These are phyloP conservation scores for Lagerstroemia speciosa DNA, from an alignment of 345 rosid species.

Conservation along the genomic window DNA sequence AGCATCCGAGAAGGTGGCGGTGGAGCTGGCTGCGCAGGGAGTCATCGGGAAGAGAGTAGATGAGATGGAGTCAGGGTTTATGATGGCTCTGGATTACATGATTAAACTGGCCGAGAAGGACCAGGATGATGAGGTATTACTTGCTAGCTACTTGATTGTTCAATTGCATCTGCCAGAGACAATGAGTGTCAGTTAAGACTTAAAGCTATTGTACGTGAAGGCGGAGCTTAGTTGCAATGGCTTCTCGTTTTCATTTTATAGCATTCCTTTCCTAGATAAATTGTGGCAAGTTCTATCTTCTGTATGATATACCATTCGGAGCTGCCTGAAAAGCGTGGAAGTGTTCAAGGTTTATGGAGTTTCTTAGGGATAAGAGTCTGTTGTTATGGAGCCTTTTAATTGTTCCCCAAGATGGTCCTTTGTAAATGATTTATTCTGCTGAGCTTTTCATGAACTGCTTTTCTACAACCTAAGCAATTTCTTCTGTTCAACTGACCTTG, in stretches of 20 bases:
- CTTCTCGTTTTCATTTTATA: neutral
- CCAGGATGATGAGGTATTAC: constrained; percentile 67
- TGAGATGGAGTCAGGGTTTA: constrained; percentile 90
- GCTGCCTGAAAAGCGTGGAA: neutral
- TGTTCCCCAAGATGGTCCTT: neutral
- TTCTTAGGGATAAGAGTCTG: neutral
- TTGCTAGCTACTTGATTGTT: neutral
- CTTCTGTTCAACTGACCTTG: constrained; percentile 9
- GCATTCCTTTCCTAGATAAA: neutral
- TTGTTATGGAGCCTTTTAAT: neutral
- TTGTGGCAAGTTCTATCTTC: neutral
- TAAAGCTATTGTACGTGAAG: neutral
- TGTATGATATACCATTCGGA: neutral
- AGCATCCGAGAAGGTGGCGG: constrained; percentile 79
- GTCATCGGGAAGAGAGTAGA: constrained; percentile 91
- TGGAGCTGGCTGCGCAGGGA: constrained; percentile 88
- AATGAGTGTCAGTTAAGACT: neutral
- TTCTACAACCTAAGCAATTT: neutral
- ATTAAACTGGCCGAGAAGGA: constrained; percentile 73
- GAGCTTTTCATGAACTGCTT: neutral
- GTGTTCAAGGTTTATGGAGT: neutral
- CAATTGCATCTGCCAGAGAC: neutral
- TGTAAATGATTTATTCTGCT: neutral
- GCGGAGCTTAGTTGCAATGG: neutral
- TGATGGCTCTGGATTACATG: constrained; percentile 96